Base-by-base conservation (phyloP, 345 rosid species). In the Sisymbrium altissimum region DNA sequence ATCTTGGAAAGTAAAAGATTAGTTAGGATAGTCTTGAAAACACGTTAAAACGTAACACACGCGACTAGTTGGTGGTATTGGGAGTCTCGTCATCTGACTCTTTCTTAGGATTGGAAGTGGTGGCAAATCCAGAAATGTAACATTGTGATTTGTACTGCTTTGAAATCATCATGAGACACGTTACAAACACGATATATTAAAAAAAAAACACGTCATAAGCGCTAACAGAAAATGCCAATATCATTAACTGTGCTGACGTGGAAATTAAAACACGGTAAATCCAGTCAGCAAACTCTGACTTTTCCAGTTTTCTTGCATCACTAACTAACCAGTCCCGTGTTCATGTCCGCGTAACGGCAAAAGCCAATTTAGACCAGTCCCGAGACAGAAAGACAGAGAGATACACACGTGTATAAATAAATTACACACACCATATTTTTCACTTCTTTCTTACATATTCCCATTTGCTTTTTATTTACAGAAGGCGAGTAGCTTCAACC, bases 271-370 rank as follows among this genome's bases (percentile, higher is more conserved):
- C 79, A 58, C 79, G 79, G 41, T 49, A 44, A 69, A 63, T 36
- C 23, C 32, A 59, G 48, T 61, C 69, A 69, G 65, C 27, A 32
- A 54, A 53, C 15, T 75, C n/a, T 60, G 70, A 44, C 58, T 57
- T 69, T 63, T 52, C 39, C 1, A 43, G 4, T 9, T 61, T 49
- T 54, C 40, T 39, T 41, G 54, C 61, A 36, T 58, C 52, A 17
- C 21, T 4, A 38, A 19, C 6, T n/a, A n/a, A n/a, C n/a, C 29
- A 46, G 41, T 48, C 32, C 3, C 70, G 74, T 52, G 74, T 59
- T 68, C 80, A 32, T 46, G 68, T 66, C 72, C 80, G 77, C 64
- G 77, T 71, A 5, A 17, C 50, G 12, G 11, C 15, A 15, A 19
- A 54, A 27, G 32, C 66, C 71, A 10, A 68, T 70, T 56, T 44